Base-by-base conservation (phyloP, 2,329 filamentous ascomycete species). In the Cladosporium sp. region DNA sequence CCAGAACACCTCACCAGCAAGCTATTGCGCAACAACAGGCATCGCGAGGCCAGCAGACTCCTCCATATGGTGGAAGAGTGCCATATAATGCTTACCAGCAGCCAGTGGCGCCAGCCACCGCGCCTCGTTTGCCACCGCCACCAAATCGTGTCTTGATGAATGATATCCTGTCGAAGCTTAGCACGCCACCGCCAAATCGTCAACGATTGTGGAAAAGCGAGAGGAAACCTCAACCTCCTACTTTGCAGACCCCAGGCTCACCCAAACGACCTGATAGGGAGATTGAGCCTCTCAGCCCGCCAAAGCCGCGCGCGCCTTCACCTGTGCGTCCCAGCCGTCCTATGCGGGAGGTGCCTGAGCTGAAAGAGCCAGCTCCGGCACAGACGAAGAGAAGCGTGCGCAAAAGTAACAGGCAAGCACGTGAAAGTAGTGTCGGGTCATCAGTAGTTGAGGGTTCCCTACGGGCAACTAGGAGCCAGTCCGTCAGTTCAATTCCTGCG, bases 401-500 rank as follows among this genome's bases (percentile, higher is more conserved):
- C 18, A 67, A 59, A n/a, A 59, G 66, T 41, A 65, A 57, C 30
- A 66, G 72, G 66, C 69, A 75, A 65, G 69, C 59, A 4, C 34
- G 67, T 68, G 12, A 70, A 74, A 30, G 78, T 47, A 84, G 82
- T 66, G 78, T 80, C 52, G 77, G 80, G 28, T 84, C 83, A 15
- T 83, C 82, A 15, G 78, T 78, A 61, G 77, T 81, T 30, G 80
- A 78, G 49, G 79, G 79, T 5, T 81, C 81, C 18, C 70, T 76
- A 30, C 78, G 79, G 66, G 77, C 80, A 14, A 84, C 82, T 58
- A 76, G 82, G 59, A 84, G 82, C 69, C 81, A 81, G 41, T 84
- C 83, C 14, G 76, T 84, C 54, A 73, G 80, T 28, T 79, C 78
- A 0, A 66, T 79, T 38, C 75, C 76, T 3, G 71, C 74, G 15